A percentile compares a stretch with the other conserved stretches of the same genome.
Conservation (phyloP, 2,329 filamentous ascomycete genomes). For the Didymella glomerata region DNA sequence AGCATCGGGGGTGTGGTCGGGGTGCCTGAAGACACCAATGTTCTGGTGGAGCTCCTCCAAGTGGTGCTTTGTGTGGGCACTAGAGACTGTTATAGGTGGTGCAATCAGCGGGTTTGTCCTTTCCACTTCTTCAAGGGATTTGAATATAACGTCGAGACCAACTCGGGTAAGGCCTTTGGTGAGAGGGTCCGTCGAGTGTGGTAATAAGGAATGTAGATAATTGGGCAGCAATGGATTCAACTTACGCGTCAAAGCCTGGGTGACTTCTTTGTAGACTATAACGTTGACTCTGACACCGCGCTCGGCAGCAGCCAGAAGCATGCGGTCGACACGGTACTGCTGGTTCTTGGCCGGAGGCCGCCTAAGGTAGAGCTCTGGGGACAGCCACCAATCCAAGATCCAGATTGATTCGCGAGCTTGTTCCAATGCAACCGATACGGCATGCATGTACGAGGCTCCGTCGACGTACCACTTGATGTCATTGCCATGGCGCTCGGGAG, state of each 20-base stretch:
- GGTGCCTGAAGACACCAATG: constrained; percentile 88
- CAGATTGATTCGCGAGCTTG: constrained; percentile 79
- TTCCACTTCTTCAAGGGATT: constrained; percentile 56
- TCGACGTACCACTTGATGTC: constrained; percentile 88
- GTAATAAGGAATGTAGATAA: constrained; percentile 56
- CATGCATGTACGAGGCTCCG: constrained; percentile 77
- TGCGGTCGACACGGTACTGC: constrained; percentile 81
- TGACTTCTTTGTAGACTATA: constrained; percentile 88
- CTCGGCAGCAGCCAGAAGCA: constrained; percentile 83
- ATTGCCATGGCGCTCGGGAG: constrained; percentile 74
- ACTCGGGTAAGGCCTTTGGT: constrained; percentile 53
- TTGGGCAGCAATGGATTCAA: constrained; percentile 55
- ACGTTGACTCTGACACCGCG: constrained; percentile 84
- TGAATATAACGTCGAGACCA: constrained; percentile 56
- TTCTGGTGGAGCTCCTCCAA: constrained; percentile 82
- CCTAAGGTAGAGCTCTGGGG: constrained; percentile 85
- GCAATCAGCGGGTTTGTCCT: constrained; percentile 56
- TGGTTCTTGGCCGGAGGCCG: constrained; percentile 83
- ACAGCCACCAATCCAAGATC: constrained; percentile 91
- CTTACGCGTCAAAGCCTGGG: constrained; percentile 80
- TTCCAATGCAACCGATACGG: constrained; percentile 81
- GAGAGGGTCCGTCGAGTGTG: constrained; percentile 51
- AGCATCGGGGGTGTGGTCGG: constrained; percentile 82
- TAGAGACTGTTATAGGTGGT: constrained; percentile 63
- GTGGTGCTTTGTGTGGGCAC: constrained; percentile 78